Percentiles rank a stretch among this genome's conserved stretches.
These are phyloP conservation scores for Hyaloperonospora brassicae DNA, from an alignment of 352 stramenopile species.

Conservation along the genomic window DNA sequence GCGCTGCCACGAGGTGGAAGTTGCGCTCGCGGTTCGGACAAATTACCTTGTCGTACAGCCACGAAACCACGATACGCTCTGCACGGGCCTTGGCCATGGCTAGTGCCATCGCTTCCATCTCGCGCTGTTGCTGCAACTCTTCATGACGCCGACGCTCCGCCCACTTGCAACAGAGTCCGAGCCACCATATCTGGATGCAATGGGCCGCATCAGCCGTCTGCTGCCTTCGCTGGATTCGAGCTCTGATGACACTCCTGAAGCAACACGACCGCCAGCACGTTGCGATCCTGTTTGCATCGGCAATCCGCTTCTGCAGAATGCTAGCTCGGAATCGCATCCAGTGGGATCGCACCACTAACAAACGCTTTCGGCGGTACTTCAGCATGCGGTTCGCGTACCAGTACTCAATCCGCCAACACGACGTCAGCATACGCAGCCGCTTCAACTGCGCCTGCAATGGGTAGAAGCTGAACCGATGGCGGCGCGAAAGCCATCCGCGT, in stretches of 20 bases:
- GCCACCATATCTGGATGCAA: conserved; percentile 40
- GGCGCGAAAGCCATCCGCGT: conserved; percentile 33
- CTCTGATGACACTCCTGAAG: conserved; percentile 19
- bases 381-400: conserved; percentile 31
- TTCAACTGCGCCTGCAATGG: conserved; percentile 29
- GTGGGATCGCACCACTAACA: conserved; percentile 19
- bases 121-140: conserved; percentile 20
- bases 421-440: conserved; percentile 28
- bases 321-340: conserved; percentile 30
- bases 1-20: conserved; percentile 17
- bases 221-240: conserved; percentile 19
- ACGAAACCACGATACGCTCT: conserved; percentile 18
- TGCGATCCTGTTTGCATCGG: conserved; percentile 22
- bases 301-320: conserved; percentile 23
- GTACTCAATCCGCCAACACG: conserved; percentile 47
- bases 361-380: conserved; percentile 21
- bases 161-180: conserved; percentile 32
- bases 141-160: conserved; percentile 16
- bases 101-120: conserved; percentile 22
- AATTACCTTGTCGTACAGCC: conserved; percentile 25
- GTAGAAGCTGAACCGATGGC: conserved; percentile 38
- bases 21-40: conserved; percentile 24
- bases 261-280: conserved; percentile 28
- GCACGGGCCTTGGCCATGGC: conserved; percentile 20
- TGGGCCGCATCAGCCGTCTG: conserved; percentile 14